Percentiles rank a stretch among this genome's conserved stretches.
phyloP scores from a whole-genome alignment of 768 basidiomycete genomes.

The Boletus patriciae region DNA sequence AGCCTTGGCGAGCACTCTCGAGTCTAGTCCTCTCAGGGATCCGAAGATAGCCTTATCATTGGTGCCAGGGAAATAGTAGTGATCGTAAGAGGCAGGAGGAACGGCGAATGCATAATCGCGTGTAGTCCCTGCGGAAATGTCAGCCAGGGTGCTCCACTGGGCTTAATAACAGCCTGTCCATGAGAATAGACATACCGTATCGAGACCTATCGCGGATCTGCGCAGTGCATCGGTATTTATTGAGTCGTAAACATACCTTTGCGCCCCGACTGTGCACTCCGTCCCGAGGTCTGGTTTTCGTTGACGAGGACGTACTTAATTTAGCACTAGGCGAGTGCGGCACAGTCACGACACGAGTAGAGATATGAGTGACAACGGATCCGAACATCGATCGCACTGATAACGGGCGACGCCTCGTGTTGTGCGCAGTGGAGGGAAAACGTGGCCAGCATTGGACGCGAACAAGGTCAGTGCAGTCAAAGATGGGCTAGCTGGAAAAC shows the following conservation, averaged over 20 bases:
- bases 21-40: constrained; percentile 30
- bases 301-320: background rate
- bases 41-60: constrained; percentile 33
- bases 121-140: constrained; percentile 21
- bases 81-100: constrained; percentile 25
- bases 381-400: constrained; percentile 15
- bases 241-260: constrained; percentile 5
- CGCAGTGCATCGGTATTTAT: constrained; percentile 8
- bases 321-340: constrained; percentile 1
- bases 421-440: constrained; percentile 1
- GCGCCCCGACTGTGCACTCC: constrained; percentile 1
- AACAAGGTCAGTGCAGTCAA: background rate
- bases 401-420: constrained; percentile 8
- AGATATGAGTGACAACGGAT: constrained; percentile 8
- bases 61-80: constrained; percentile 12
- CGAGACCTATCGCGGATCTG: constrained; percentile 32
- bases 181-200: constrained; percentile 30
- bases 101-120: constrained; percentile 25
- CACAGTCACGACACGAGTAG: background rate
- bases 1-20: constrained; percentile 16
- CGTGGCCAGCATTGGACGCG: background rate
- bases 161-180: constrained; percentile 14
- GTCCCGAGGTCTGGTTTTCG: constrained; percentile 16
- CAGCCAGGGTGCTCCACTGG: constrained; percentile 22
- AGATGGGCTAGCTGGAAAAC: background rate